Evolutionary conservation across 495 filamentous ascomycete genomes (phyloP), one percentile per base, ranked within the genome.

Genomic region (Penicillium arizonense): DNA sequence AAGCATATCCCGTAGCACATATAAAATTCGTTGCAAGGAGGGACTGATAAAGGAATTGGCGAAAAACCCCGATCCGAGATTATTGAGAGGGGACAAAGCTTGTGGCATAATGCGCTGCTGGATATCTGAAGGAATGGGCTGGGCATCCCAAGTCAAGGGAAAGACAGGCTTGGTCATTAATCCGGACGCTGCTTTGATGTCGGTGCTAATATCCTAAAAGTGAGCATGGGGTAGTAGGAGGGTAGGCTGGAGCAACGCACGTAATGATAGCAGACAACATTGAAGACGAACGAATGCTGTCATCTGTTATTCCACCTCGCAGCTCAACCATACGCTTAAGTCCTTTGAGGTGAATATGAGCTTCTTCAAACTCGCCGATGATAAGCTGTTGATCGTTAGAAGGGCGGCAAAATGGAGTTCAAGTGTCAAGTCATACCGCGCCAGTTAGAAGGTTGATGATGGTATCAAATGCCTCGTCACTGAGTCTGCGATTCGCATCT

Each of bases 91-190:
- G n/a, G 69, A 68, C 5, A 58, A 63, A 5, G 48, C 21, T 5
- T 62, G 53, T 16, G 63, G 68, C 38, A 52, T 44, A 8, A 73
- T 59, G 36, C 68, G 65, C 18, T 60, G 47, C 44, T 64, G 61
- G 9, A 71, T 57, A 11, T 56, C 65, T 9, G 21, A 34, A 9
- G 69, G 54, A 2, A 69, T 45, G 12, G 63, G 61, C 38, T 67
- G 52, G 34, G 61, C 44, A 42, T 62, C 61, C 67, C 65, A 69
- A 18, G 58, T 55, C n/a, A 71, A 52, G 28, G 66, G 65, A 39
- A 73, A 71, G n/a, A 73, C 57, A n/a, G 69, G 69, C 36, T 62
- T 65, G 33, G 61, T 59, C 56, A 71, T 63, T 1, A 71, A 53
- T 3, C 69, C 69, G 24, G 68, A 60, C 21, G 63, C 68, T 38